Percentiles rank a stretch among this genome's conserved stretches.
These are phyloP conservation scores for Naumovozyma baii DNA, from an alignment of 805 yeast species.

Conservation along the genomic window DNA sequence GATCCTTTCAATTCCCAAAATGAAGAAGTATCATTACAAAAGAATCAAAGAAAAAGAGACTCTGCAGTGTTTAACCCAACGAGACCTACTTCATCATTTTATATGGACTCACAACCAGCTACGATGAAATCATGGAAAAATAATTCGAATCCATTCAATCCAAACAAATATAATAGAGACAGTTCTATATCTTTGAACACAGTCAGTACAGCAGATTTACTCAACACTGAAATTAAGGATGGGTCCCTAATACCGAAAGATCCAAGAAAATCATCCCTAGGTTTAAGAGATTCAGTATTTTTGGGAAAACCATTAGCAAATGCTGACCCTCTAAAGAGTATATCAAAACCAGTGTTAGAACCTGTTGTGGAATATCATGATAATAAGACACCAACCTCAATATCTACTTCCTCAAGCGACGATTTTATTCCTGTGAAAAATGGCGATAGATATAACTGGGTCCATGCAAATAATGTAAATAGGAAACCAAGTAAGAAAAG, in stretches of 20 bases:
- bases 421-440: slow-evolving; percentile 29
- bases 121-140: slow-evolving; percentile 53
- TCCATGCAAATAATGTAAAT: slow-evolving; percentile 18
- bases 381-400: slow-evolving; percentile 6
- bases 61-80: slow-evolving; percentile 20
- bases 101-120: slow-evolving; percentile 27
- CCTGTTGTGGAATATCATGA: slow-evolving; percentile 2
- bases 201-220: slow-evolving; percentile 73
- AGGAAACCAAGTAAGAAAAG: slow-evolving; percentile 30
- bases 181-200: slow-evolving; percentile 70
- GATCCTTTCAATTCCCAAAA: slow-evolving; percentile 35
- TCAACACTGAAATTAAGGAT: slow-evolving; percentile 69
- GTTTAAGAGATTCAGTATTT: slow-evolving; percentile 36
- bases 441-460: slow-evolving; percentile 26
- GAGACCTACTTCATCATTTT: slow-evolving; percentile 27
- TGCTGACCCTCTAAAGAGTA: not conserved
- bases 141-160: slow-evolving; percentile 19
- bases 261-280: slow-evolving; percentile 34
- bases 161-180: slow-evolving; percentile 37
- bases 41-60: slow-evolving; percentile 12
- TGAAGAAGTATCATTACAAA: slow-evolving; percentile 31
- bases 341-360: slow-evolving; percentile 2
- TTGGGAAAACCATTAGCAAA: slow-evolving; percentile 12
- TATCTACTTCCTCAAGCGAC: slow-evolving; percentile 22
- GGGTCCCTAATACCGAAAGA: slow-evolving; percentile 39